These are phyloP conservation scores for Neonectria faginata DNA, from an alignment of 2,329 filamentous ascomycete genomes.

Conservation along the genomic window DNA sequence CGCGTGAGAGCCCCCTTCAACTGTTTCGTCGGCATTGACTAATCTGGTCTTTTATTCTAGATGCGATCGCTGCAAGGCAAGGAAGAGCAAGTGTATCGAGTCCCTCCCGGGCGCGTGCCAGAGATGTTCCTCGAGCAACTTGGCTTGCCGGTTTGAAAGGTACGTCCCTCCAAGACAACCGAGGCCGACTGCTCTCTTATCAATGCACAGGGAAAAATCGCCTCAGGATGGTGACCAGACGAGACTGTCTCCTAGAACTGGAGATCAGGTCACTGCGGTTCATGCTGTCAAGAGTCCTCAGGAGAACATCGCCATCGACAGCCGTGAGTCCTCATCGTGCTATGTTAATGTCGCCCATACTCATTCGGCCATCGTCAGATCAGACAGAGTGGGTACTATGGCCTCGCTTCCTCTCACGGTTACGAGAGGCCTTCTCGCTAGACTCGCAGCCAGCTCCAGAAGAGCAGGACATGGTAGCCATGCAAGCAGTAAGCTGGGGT, in stretches of 20 bases:
- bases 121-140: conserved; percentile 43
- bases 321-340: conserved; percentile 9
- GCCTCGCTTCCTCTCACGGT: conserved; percentile 44
- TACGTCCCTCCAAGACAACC: not conserved
- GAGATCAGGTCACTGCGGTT: not conserved
- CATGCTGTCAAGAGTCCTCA: conserved; percentile 18
- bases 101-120: conserved; percentile 42
- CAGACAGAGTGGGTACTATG: conserved; percentile 44
- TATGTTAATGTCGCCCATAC: not conserved
- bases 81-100: conserved; percentile 52
- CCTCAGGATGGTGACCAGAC: not conserved
- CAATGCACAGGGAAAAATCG: conserved; percentile 21
- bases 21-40: not conserved
- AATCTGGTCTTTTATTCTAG: conserved; percentile 14
- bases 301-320: conserved; percentile 35
- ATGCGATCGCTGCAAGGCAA: conserved; percentile 50
- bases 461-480: conserved; percentile 37
- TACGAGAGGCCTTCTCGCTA: conserved; percentile 46
- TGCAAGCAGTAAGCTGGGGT: conserved; percentile 32
- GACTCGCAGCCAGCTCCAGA: conserved; percentile 35
- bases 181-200: not conserved
- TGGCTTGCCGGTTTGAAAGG: conserved; percentile 40
- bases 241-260: not conserved
- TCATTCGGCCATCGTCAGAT: conserved; percentile 14
- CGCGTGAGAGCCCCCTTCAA: conserved; percentile 33